Evolutionary conservation across 768 basidiomycete species (phyloP), one percentile per base, ranked within the genome.

Genomic region (Calocera cornea): DNA sequence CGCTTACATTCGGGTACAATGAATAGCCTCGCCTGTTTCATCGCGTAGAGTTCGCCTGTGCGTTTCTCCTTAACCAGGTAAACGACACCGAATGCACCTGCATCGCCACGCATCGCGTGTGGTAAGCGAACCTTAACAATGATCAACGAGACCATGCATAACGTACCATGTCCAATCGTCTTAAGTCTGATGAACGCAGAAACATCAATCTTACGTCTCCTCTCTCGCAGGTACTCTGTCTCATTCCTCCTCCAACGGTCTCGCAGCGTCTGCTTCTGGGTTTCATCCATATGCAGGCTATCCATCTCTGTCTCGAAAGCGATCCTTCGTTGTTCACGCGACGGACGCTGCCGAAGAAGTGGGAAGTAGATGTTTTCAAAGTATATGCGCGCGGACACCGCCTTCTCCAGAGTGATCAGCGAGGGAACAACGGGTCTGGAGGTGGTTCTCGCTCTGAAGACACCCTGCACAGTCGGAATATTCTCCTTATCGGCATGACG

Each of bases 11-110:
- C 65, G 33, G 54, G 68, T 27, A 64, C 67, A 41, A 34, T 41
- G 29, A 64, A 66, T 27, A 54, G 34, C 67, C 19, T 76, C 74
- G 91, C 90, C 87, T 97, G 90, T 77, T 97, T 99, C 92, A 99
- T 97, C 66, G 94, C 94, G 74, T 87, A 97, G 54, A 97, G 80
- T 69, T 86, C 84, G 19, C 91, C 90, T 2, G 86, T 84, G 29
- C 84, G 81, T 72, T 83, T 84, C 77, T 97, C 93, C 76, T 82
- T 86, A 41, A 97, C 95, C 64, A 99, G 84, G 11, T 88, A 90
- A 19, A 99, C 95, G 50, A 97, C 95, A 0, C 95, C 95, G 78
- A 99, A 97, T 11, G 95, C 95, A 72, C 92, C 92, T 88, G 76
- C 12, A 60, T 5, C 19, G 54, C 54, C 24, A 60, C 54, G 54